These are phyloP conservation scores for Mortierella sp. DNA, from an alignment of 371 early-diverging fungal genomes.

Conservation along the genomic window DNA sequence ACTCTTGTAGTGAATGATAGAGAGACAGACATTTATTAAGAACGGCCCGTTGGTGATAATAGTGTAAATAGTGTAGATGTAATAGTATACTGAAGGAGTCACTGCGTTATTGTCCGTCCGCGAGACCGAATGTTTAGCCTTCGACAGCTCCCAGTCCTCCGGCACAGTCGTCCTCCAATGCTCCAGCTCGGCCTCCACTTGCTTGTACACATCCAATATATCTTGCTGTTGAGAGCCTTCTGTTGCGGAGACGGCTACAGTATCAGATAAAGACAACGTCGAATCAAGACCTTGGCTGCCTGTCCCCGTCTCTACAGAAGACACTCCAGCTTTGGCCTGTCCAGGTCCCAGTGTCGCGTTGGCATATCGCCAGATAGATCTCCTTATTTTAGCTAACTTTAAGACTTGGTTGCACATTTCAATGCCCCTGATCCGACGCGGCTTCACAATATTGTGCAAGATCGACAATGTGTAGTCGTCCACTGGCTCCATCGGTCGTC, in stretches of 20 bases:
- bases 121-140: background rate
- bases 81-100: background rate
- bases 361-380: background rate
- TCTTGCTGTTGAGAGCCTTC: background rate
- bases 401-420: background rate
- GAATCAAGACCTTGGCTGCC: too few species aligned
- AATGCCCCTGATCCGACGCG: background rate
- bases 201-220: background rate
- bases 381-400: background rate
- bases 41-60: background rate
- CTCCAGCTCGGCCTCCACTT: background rate
- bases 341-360: too few species aligned
- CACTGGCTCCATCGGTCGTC: background rate
- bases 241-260: background rate
- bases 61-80: background rate
- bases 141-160: background rate
- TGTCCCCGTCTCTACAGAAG: too few species aligned
- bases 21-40: background rate
- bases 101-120: background rate
- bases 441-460: background rate
- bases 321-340: too few species aligned
- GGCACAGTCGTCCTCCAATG: background rate
- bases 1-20: background rate
- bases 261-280: too few species aligned
- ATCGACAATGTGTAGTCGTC: background rate